phyloP scores from a whole-genome alignment of 2,329 filamentous ascomycete species.

The Stenocarpella maydis region DNA sequence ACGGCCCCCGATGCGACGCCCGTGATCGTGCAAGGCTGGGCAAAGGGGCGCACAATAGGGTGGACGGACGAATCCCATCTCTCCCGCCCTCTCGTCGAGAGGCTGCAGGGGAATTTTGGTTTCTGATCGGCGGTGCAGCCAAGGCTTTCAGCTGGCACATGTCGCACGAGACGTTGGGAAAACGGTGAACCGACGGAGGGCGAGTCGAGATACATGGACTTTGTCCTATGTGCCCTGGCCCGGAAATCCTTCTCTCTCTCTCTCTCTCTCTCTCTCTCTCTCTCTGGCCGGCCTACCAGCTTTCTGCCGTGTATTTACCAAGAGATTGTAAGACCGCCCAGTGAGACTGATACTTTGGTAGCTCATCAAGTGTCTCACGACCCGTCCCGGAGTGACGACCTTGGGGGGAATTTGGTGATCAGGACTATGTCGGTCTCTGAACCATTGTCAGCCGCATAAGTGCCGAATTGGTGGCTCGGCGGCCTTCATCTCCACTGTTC shows the following conservation, averaged over 20 bases:
- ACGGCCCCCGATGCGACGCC: constrained; percentile 24
- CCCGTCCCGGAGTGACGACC: constrained; percentile 13
- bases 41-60: constrained; percentile 22
- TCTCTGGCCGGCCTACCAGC: neutral
- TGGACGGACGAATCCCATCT: constrained; percentile 11
- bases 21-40: constrained; percentile 26
- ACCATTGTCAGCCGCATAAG: neutral
- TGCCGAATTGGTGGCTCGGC: neutral
- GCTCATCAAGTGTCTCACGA: constrained; percentile 15
- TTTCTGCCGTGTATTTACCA: constrained; percentile 1
- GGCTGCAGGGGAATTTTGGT: constrained; percentile 14
- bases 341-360: constrained; percentile 15
- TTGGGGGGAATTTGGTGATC: neutral
- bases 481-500: neutral
- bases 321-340: constrained; percentile 8
- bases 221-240: neutral
- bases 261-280: too few relatives aligned
- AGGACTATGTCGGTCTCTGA: neutral
- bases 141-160: constrained; percentile 19
- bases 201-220: neutral
- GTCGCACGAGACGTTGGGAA: constrained; percentile 22
- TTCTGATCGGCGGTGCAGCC: constrained; percentile 26
- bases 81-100: neutral
- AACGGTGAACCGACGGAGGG: constrained; percentile 8
- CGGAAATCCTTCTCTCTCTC: neutral